Percentiles rank a stretch among this genome's conserved stretches.
These are phyloP conservation scores for Calocera cornea DNA, from an alignment of 768 basidiomycete species.

Conservation along the genomic window DNA sequence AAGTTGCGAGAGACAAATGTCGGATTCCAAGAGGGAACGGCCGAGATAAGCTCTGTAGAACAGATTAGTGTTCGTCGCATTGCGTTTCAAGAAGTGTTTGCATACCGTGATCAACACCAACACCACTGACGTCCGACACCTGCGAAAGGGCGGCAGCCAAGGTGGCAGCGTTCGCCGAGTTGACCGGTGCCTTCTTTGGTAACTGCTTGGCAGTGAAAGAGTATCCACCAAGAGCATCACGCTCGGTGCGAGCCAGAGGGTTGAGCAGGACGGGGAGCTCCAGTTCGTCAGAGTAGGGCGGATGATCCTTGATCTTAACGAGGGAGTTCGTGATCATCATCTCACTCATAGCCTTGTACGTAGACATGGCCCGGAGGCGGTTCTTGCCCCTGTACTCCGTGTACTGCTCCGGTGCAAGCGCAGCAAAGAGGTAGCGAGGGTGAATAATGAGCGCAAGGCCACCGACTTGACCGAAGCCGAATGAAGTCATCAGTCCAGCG, in stretches of 20 bases:
- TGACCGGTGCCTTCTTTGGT: constrained; percentile 35
- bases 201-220: constrained; percentile 53
- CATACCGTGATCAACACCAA: constrained; percentile 82
- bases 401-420: constrained; percentile 65
- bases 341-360: constrained; percentile 85
- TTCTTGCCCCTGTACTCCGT: constrained; percentile 62
- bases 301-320: constrained; percentile 87
- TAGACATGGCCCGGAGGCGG: constrained; percentile 47
- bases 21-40: constrained; percentile 78
- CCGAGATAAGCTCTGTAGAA: constrained; percentile 67
- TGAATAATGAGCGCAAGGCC: constrained; percentile 80
- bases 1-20: constrained; percentile 88
- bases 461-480: constrained; percentile 98
- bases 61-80: constrained; percentile 9
- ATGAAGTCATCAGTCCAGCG: constrained; percentile 83
- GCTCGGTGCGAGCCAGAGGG: constrained; percentile 73
- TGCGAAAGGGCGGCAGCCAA: constrained; percentile 41
- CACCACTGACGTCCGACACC: constrained; percentile 44
- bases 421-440: constrained; percentile 80
- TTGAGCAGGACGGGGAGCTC: constrained; percentile 82
- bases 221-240: constrained; percentile 75
- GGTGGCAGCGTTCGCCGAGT: constrained; percentile 54
- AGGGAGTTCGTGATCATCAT: constrained; percentile 91
- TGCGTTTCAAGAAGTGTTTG: neutral
- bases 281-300: constrained; percentile 75